Evolutionary conservation across 176 grass and related monocot genomes (phyloP).

Genomic region (Eragrostis nindensis): DNA sequence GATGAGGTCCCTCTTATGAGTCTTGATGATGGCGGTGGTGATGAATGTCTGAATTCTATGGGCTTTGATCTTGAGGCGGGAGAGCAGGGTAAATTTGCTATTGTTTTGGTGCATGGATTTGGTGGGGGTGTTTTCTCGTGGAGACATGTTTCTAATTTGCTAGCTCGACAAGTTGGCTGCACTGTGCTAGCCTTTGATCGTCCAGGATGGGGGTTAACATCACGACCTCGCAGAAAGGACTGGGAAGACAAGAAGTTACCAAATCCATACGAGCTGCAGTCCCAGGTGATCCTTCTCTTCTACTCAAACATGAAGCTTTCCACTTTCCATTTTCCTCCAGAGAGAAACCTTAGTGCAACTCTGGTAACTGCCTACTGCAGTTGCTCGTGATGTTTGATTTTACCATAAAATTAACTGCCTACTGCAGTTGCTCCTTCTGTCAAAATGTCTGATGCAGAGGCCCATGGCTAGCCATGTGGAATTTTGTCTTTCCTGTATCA

Average conservation of each 20-base stretch:
- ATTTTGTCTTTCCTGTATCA: conserved; percentile 20
- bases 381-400: too few relatives aligned
- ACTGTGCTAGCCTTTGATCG: conserved; percentile 88
- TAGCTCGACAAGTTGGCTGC: conserved; percentile 72
- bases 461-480: not conserved
- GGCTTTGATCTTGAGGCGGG: conserved; percentile 57
- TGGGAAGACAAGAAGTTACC: conserved; percentile 82
- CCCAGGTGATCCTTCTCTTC: conserved; percentile 70
- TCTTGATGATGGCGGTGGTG: conserved; percentile 50
- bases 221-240: conserved; percentile 81
- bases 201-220: conserved; percentile 95
- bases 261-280: conserved; percentile 91
- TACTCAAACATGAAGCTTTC: not conserved
- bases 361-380: conserved; percentile 4
- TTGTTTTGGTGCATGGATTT: conserved; percentile 96
- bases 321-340: not conserved
- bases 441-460: too few relatives aligned
- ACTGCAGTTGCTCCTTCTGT: conserved; percentile 12
- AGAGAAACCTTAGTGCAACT: not conserved
- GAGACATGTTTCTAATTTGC: conserved; percentile 70
- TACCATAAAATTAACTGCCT: too few relatives aligned
- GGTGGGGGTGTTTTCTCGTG: conserved; percentile 96
- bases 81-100: conserved; percentile 59
- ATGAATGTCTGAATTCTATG: conserved; percentile 49
- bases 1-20: conserved; percentile 48